A percentile compares a stretch with the other conserved stretches of the same genome.
Evolutionary conservation across 2,329 filamentous ascomycete genomes (phyloP).

Genomic region (Ceratocystis ficicola): DNA sequence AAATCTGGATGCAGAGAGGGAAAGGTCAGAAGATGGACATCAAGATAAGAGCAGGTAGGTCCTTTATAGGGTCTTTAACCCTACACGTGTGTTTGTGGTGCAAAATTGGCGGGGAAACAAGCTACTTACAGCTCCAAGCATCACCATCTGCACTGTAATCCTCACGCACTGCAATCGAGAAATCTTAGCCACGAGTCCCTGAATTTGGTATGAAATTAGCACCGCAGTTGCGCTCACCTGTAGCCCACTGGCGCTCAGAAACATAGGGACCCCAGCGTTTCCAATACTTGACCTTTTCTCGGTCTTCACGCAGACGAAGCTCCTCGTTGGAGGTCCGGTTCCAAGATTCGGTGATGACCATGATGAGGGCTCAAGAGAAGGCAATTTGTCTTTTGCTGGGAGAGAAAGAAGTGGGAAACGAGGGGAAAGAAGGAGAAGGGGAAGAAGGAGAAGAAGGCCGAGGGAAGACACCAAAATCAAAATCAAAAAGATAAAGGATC

Average conservation of each 20-base stretch:
- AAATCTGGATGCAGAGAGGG: conserved; percentile 51
- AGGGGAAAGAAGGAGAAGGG: neutral
- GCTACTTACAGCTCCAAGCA: conserved; percentile 78
- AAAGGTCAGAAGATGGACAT: neutral
- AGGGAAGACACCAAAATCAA: neutral
- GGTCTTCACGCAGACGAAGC: conserved; percentile 75
- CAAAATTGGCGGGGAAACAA: neutral
- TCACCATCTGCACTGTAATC: conserved; percentile 85
- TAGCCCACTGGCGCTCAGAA: conserved; percentile 90
- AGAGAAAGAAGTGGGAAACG: neutral
- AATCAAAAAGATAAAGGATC: conserved; percentile 9
- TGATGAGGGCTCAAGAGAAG: conserved; percentile 32
- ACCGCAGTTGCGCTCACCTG: conserved; percentile 43
- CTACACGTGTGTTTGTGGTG: neutral
- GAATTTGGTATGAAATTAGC: neutral
- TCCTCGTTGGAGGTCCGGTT: conserved; percentile 85
- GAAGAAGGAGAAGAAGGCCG: neutral
- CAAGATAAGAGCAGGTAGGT: neutral
- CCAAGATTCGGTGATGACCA: conserved; percentile 84
- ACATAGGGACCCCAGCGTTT: conserved; percentile 97
- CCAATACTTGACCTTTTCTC: conserved; percentile 79
- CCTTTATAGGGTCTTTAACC: conserved; percentile 25
- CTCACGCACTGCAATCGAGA: conserved; percentile 53
- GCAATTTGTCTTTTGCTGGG: neutral
- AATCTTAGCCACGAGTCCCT: conserved; percentile 24